phyloP scores from a whole-genome alignment of 768 basidiomycete species.

The Suillus lakei region DNA sequence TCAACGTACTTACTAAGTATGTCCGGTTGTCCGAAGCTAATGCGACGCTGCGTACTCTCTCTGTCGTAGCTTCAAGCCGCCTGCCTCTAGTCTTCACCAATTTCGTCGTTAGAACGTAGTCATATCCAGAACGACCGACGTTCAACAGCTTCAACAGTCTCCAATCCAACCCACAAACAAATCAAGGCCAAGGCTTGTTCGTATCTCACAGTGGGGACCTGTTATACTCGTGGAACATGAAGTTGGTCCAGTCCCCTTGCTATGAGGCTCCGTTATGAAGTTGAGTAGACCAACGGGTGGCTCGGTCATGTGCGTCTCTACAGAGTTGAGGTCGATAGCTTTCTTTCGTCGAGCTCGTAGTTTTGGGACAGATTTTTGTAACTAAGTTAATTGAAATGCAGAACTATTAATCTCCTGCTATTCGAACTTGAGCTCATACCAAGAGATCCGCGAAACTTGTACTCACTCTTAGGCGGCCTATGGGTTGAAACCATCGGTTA shows the following conservation, averaged over 20 bases:
- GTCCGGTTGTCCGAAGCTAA: neutral
- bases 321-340: conserved; percentile 62
- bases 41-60: neutral
- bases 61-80: neutral
- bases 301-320: conserved; percentile 50
- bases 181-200: conserved; percentile 69
- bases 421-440: too few species aligned
- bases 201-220: conserved; percentile 53
- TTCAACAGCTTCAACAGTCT: neutral
- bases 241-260: conserved; percentile 47
- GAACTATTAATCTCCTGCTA: neutral
- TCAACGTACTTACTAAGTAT: neutral
- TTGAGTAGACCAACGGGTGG: conserved; percentile 48
- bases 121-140: neutral
- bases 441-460: neutral
- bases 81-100: too few species aligned
- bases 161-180: conserved; percentile 44
- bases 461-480: too few species aligned
- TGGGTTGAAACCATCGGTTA: too few species aligned
- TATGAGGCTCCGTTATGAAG: conserved; percentile 61
- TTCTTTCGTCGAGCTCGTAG: conserved; percentile 55
- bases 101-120: too few species aligned
- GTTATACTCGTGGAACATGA: conserved; percentile 77
- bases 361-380: conserved; percentile 53
- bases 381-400: neutral